Evolutionary conservation across 2,329 filamentous ascomycete genomes (phyloP).

Genomic region (Fusarium sublunatum): DNA sequence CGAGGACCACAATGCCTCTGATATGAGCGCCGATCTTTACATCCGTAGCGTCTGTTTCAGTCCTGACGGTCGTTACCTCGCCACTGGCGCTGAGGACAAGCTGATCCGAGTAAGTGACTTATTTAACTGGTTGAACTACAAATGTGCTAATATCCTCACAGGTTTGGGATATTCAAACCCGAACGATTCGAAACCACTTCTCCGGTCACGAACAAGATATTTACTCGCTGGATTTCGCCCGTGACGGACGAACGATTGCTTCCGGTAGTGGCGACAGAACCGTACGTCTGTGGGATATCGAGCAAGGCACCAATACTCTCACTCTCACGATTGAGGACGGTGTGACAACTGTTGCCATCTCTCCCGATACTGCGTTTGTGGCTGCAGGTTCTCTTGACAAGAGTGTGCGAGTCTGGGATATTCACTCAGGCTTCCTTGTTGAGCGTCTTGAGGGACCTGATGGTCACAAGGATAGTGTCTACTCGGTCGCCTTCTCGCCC

Average conservation of each 20-base stretch:
- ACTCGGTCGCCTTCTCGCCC: slow-evolving; percentile 95
- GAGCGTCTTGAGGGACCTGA: slow-evolving; percentile 93
- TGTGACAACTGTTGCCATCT: slow-evolving; percentile 97
- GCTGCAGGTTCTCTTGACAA: slow-evolving; percentile 96
- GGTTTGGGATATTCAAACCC: slow-evolving; percentile 93
- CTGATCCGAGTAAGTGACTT: slow-evolving; percentile 81
- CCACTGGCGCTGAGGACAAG: slow-evolving; percentile 97
- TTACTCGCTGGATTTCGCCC: slow-evolving; percentile 94
- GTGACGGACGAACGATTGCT: slow-evolving; percentile 92
- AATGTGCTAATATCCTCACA: slow-evolving; percentile 52
- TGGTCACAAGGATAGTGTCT: slow-evolving; percentile 96
- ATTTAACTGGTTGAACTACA: background rate
- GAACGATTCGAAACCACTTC: slow-evolving; percentile 91
- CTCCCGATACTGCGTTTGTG: slow-evolving; percentile 92
- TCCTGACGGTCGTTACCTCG: slow-evolving; percentile 91
- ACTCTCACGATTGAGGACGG: slow-evolving; percentile 95
- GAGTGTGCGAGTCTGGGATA: slow-evolving; percentile 98
- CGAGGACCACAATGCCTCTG: slow-evolving; percentile 83
- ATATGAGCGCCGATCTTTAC: slow-evolving; percentile 91
- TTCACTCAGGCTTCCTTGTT: slow-evolving; percentile 83
- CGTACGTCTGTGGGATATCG: slow-evolving; percentile 95
- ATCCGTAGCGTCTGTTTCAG: slow-evolving; percentile 99
- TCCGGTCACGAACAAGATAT: slow-evolving; percentile 99
- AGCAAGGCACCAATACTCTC: slow-evolving; percentile 82
- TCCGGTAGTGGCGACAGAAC: slow-evolving; percentile 95